Base-by-base conservation (phyloP, 768 basidiomycete species). In the Dendrothele bispora region DNA sequence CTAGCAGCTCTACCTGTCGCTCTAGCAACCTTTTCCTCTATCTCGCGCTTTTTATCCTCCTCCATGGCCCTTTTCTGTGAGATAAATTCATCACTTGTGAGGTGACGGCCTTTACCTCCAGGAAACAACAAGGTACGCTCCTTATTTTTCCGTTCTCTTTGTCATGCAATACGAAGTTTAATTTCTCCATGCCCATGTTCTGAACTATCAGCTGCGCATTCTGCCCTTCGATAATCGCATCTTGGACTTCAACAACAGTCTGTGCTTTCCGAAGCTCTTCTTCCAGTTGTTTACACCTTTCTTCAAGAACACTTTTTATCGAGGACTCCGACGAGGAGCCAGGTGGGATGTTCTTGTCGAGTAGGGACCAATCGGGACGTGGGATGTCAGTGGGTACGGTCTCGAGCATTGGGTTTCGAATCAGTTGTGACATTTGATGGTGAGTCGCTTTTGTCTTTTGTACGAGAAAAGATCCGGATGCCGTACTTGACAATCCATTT, bases 171-270 rank as follows among this genome's bases (percentile, higher is more conserved):
- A 48, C 47, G 30, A 51, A 35, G 39, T 55, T 52, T 28, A 51
- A 28, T 29, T 35, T 51, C 37, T 39, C 45, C n/a, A 51, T 34
- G 2, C 42, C 45, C 39, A 55, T 36, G 21, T 55, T 55, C 43
- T 55, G 54, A 25, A 48, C 32, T 2, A 52, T 46, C 36, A 55
- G 46, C 42, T 46, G 51, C 18, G 54, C 54, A 46, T 55, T 51
- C n/a, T 39, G 44, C 18, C 42, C 50, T 42, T 55, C 54, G 7
- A 55, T 38, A 14, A 55, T 46, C 11, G 29, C 21, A n/a, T 54
- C 45, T 14, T 46, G 46, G 5, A 45, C 50, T 1, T n/a, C 11
- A 11, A 34, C n/a, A 11, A 11, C 11, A n/a, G n/a, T 11, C n/a
- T 34, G 30, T 34, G 30, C 30, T 11, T 34, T 11, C n/a, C 11